Percentiles rank a stretch among this genome's conserved stretches.
phyloP scores from a whole-genome alignment of 2,329 filamentous ascomycete genomes.

The Phoma herbarum region DNA sequence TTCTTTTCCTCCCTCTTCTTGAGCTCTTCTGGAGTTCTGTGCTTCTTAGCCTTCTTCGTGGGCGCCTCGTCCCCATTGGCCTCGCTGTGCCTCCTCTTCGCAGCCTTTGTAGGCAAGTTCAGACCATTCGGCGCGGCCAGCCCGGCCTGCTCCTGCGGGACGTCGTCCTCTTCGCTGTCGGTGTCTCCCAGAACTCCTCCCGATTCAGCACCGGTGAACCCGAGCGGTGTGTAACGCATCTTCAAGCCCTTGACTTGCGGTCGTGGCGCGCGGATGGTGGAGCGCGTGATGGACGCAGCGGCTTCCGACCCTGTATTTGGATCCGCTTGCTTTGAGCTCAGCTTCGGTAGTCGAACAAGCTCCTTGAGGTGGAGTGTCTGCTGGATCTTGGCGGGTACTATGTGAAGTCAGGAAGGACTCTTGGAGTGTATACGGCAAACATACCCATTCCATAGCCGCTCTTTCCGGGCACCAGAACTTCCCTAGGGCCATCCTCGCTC shows the following conservation, averaged over 20 bases:
- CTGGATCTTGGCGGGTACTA: constrained; percentile 55
- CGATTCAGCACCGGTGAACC: constrained; percentile 58
- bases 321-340: constrained; percentile 53
- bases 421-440: constrained; percentile 31
- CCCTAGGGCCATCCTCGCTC: constrained; percentile 62
- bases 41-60: constrained; percentile 53
- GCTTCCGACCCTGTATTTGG: constrained; percentile 51
- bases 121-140: constrained; percentile 36
- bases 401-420: neutral
- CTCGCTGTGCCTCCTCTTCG: constrained; percentile 52
- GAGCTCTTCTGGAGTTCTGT: constrained; percentile 44
- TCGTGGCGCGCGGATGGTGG: constrained; percentile 63
- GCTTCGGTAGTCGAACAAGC: constrained; percentile 63
- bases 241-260: constrained; percentile 73
- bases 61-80: constrained; percentile 43
- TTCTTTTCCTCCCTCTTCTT: constrained; percentile 52
- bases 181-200: constrained; percentile 54
- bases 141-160: constrained; percentile 41
- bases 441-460: constrained; percentile 65
- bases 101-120: constrained; percentile 32
- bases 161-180: constrained; percentile 54
- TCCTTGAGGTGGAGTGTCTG: constrained; percentile 72
- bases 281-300: constrained; percentile 55
- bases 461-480: constrained; percentile 68
- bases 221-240: constrained; percentile 73